A percentile compares a stretch with the other conserved stretches of the same genome.
Conservation (phyloP, 192 early-diverging fungal species). For the Coemansia sp. region DNA sequence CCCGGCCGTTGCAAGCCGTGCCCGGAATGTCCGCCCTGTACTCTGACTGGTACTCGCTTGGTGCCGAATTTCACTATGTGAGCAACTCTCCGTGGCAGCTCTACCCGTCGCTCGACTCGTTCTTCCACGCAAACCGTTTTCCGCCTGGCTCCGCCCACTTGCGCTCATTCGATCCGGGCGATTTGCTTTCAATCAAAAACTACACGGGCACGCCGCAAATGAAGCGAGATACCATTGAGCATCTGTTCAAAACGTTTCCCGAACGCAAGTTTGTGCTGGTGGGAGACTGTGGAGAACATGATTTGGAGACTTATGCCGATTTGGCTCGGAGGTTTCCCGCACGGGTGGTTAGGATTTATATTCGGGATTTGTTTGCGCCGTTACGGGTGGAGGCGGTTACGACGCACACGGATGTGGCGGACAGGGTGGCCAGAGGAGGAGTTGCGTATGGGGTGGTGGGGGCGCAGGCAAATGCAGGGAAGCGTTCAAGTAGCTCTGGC, state of each 20-base stretch:
- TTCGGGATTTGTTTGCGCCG: slow-evolving; percentile 66
- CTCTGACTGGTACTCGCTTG: slow-evolving; percentile 60
- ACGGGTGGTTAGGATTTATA: slow-evolving; percentile 81
- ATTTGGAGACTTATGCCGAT: slow-evolving; percentile 78
- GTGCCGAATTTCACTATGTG: slow-evolving; percentile 81
- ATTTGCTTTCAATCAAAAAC: slow-evolving; percentile 60
- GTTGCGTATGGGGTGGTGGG: slow-evolving; percentile 37
- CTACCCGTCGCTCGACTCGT: slow-evolving; percentile 64
- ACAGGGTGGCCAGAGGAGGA: slow-evolving; percentile 17
- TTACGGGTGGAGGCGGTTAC: slow-evolving; percentile 40
- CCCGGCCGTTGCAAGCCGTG: slow-evolving; percentile 59
- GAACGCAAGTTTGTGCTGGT: slow-evolving; percentile 82
- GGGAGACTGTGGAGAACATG: slow-evolving; percentile 88
- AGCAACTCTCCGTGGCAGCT: slow-evolving; percentile 84
- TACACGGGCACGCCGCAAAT: slow-evolving; percentile 52
- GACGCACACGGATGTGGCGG: slow-evolving; percentile 31
- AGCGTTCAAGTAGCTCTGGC: background rate
- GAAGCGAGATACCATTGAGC: slow-evolving; percentile 59
- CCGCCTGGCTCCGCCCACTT: slow-evolving; percentile 78
- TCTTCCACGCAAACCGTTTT: slow-evolving; percentile 70
- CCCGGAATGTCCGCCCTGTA: slow-evolving; percentile 81
- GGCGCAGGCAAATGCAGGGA: background rate
- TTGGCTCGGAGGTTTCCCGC: slow-evolving; percentile 63
- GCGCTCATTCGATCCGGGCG: slow-evolving; percentile 64
- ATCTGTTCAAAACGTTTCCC: slow-evolving; percentile 67